Base-by-base conservation (phyloP, 1,284 basidiomycete genomes). In the Earliella scabrosa region DNA sequence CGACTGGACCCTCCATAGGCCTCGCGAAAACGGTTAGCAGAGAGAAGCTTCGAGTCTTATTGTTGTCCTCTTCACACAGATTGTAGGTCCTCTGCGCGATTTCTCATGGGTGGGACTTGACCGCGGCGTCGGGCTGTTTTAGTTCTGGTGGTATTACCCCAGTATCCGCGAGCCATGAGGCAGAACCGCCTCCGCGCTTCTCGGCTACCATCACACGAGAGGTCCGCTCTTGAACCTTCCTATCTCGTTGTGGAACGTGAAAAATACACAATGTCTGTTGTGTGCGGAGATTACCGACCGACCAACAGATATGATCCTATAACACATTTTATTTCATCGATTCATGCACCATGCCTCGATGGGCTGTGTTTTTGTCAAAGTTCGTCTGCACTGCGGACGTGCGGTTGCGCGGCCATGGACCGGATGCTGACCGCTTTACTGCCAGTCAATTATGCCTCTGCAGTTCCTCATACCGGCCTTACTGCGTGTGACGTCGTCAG, bases 391-490 rank as follows among this genome's bases (percentile, higher is more conserved):
- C 27, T 24, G 26, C 26, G 26, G 26, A 44, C 9, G 23, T 44
- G 14, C 43, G 27, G 16, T 11, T n/a, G 36, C 43, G 5, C 35
- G 18, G 21, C 10, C 45, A 32, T 46, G 31, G 11, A 11, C 14
- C n/a, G 5, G 18, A 14, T 31, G 45, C 53, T 60, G 45, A 57
- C 53, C 45, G 26, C 32, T 21, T 40, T 43, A 21, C 47, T 38
- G 9, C 23, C 38, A 92, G 89, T 87, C 87, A 2, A 81, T 89
- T 45, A 85, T 87, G 83, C 82, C 88, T 13, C 72, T 92, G 1
- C 61, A 69, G 9, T 68, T 82, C 10, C 71, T 92, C 6, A 70
- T 86, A 0, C 80, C 81, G 0, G 79, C 83, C 11, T 59, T 90
- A n/a, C 71, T 72, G 62, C 82, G 64, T 20, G 61, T 61, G 32